phyloP scores from a whole-genome alignment of 345 rosid genomes.

The Salix purpurea region DNA sequence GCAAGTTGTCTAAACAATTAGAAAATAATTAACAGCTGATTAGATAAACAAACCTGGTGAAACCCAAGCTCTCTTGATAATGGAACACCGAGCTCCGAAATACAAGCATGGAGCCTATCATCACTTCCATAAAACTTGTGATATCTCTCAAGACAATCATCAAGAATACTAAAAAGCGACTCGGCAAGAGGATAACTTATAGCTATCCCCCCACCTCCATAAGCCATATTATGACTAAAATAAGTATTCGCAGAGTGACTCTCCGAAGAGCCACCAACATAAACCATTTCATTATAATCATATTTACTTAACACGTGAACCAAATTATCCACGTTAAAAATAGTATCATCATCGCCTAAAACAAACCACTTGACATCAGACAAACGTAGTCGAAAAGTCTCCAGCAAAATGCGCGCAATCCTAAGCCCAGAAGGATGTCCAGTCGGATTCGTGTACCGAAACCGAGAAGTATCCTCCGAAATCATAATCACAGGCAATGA shows the following conservation, averaged over 20 bases:
- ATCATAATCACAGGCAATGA: constrained; percentile 68
- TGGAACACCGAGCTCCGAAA: constrained; percentile 87
- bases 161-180: constrained; percentile 63
- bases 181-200: constrained; percentile 73
- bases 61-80: constrained; percentile 77
- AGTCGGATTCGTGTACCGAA: constrained; percentile 85
- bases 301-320: constrained; percentile 66
- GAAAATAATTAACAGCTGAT: background rate
- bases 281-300: constrained; percentile 69
- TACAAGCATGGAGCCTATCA: constrained; percentile 91
- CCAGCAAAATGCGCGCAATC: constrained; percentile 68
- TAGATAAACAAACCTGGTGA: constrained; percentile 58
- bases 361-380: constrained; percentile 79
- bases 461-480: constrained; percentile 80
- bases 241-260: constrained; percentile 86
- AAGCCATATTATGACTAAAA: constrained; percentile 88
- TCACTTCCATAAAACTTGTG: constrained; percentile 85
- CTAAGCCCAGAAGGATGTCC: constrained; percentile 94
- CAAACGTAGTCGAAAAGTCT: constrained; percentile 60
- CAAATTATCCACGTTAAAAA: constrained; percentile 67
- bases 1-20: background rate
- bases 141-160: constrained; percentile 71
- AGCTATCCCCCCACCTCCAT: constrained; percentile 96
- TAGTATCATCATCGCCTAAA: constrained; percentile 87
- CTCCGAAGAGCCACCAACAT: constrained; percentile 78